Evolutionary conservation across 306 rosid genomes (phyloP), one percentile per base, ranked within the genome.

Genomic region (Fragaria ananassa): DNA sequence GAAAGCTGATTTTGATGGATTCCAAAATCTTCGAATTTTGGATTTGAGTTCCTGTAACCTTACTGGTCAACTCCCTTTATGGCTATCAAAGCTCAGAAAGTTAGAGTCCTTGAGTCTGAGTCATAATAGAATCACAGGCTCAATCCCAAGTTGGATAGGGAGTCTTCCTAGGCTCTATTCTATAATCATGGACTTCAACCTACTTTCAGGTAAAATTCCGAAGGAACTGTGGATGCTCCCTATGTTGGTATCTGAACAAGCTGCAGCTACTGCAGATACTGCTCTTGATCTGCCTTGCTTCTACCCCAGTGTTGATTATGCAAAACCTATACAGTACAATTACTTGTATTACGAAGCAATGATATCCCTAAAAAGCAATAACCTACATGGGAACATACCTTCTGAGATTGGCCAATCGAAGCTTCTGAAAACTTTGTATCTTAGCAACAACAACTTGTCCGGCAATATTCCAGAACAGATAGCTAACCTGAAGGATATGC

Each of bases 71-170:
- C 34, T 31, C 34, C 34, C 34, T 31, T 31, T 31, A 31, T 31
- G 34, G 34, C 34, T 31, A 31, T 31, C 34, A 31, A 31, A 31
- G 34, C 34, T 31, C 34, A 2, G 34, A 31, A 31, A 31, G 34
- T 31, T 31, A 31, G 34, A 31, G 34, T 31, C 3, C 34, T 31
- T 31, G 34, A 31, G 29, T 10, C 8, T 74, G 8, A 27, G 2
- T 1, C 2, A 11, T 0, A 74, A 74, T 19, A 50, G 45, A 71
- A 50, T 71, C 27, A 50, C 62, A 50, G 74, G 74, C 15, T 44
- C 77, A 42, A 25, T 74, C 29, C 70, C 69, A 21, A 46, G 69
- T 44, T 74, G 77, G 77, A 8, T 71, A 8, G 74, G 74, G 29
- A 17, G 5, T 29, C 62, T 71, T 50, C 63, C 68, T 25, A 74